A percentile compares a stretch with the other conserved stretches of the same genome.
phyloP scores from a whole-genome alignment of 1,284 basidiomycete genomes.

The Tylopilus sp. region DNA sequence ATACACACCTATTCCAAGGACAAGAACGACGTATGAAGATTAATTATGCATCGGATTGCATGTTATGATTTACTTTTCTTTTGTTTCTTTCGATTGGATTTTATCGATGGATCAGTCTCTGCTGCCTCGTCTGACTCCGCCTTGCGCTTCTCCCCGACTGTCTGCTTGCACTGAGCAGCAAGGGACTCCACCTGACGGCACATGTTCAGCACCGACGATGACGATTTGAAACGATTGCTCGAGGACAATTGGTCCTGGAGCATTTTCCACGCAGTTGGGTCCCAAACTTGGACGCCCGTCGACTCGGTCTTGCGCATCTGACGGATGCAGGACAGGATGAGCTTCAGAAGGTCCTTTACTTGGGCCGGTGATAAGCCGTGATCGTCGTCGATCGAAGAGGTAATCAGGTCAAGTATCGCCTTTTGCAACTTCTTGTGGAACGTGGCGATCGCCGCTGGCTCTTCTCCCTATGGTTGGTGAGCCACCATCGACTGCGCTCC shows the following conservation, averaged over 20 bases:
- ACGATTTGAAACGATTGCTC: conserved; percentile 47
- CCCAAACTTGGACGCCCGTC: conserved; percentile 41
- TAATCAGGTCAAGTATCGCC: conserved; percentile 52
- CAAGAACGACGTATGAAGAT: not conserved
- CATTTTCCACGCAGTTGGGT: conserved; percentile 42
- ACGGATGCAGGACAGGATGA: conserved; percentile 65
- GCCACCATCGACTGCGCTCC: not conserved
- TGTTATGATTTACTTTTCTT: conserved; percentile 39
- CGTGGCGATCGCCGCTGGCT: conserved; percentile 45
- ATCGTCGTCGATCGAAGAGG: conserved; percentile 51
- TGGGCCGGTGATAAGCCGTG: conserved; percentile 61
- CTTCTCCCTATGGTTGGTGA: conserved; percentile 24
- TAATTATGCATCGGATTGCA: conserved; percentile 3
- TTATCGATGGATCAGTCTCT: conserved; percentile 38
- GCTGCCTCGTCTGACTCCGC: conserved; percentile 32
- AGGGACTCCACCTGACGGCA: conserved; percentile 47
- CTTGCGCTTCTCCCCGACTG: conserved; percentile 44
- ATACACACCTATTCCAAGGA: not conserved
- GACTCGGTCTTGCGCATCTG: conserved; percentile 50
- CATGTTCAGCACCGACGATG: conserved; percentile 44
- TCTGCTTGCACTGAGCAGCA: conserved; percentile 18
- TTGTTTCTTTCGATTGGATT: conserved; percentile 55
- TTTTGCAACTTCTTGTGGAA: conserved; percentile 48
- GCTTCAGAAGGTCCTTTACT: conserved; percentile 79
- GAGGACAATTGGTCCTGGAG: conserved; percentile 40